phyloP scores from a whole-genome alignment of 208 protist genomes.

The Lotmaria passim region DNA sequence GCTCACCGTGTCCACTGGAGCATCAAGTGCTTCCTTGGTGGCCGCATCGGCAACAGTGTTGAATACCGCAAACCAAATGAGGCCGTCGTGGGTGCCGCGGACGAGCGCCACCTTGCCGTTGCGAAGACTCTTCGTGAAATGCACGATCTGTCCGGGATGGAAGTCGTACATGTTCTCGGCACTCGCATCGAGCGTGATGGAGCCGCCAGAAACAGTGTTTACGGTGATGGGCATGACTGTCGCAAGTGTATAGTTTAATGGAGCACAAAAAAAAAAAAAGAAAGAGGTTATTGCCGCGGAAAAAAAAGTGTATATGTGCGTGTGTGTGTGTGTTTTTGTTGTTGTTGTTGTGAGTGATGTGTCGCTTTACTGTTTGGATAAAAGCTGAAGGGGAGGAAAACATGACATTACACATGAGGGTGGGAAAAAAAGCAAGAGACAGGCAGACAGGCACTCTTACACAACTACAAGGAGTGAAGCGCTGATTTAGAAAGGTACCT shows the following conservation, averaged over 20 bases:
- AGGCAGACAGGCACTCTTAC: no score
- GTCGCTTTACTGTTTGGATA: no score
- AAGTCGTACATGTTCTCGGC: slow-evolving; percentile 63
- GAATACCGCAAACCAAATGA: slow-evolving; percentile 87
- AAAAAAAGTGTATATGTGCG: background rate
- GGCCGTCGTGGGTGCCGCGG: slow-evolving; percentile 66
- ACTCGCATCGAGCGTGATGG: slow-evolving; percentile 46
- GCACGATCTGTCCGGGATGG: slow-evolving; percentile 75
- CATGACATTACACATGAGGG: no score
- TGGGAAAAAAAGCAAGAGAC: no score
- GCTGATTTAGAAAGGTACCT: no score
- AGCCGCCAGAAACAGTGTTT: slow-evolving; percentile 66
- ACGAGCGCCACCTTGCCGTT: slow-evolving; percentile 88
- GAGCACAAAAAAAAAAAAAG: background rate
- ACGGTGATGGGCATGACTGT: slow-evolving; percentile 33
- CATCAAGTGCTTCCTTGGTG: slow-evolving; percentile 55
- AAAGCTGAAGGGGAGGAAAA: no score
- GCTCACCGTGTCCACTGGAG: slow-evolving; percentile 77
- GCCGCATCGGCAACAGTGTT: slow-evolving; percentile 52
- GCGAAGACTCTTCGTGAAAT: slow-evolving; percentile 87
- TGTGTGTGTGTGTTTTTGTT: slow-evolving; percentile 1
- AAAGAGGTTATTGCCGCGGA: background rate
- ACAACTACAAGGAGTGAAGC: no score
- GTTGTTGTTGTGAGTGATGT: background rate
- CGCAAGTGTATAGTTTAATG: background rate